Evolutionary conservation across 495 filamentous ascomycete species (phyloP), one percentile per base, ranked within the genome.

Genomic region (Aspergillus cavernicola): DNA sequence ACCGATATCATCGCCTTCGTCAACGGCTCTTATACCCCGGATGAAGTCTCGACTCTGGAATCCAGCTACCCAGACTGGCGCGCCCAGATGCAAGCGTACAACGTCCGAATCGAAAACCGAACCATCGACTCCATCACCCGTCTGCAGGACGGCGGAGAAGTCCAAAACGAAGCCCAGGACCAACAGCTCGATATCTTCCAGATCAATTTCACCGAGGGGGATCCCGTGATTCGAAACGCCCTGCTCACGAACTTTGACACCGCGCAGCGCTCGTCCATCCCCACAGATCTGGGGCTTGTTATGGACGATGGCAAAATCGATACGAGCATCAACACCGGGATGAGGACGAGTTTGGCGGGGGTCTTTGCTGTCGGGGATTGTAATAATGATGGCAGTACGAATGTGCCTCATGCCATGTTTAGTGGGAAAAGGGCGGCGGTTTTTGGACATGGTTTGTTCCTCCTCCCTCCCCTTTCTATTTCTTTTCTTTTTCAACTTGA

Each of bases 351-450:
- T 28, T 43, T 77, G 29, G 52, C 63, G 0, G 77, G 79, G 8
- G 75, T 84, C 12, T 84, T 75, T 56, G 80, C 75, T 1, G 63
- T 84, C 15, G 80, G 80, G 1, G 80, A 83, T 57, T 73, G 74
- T 9, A 84, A 83, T 56, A 70, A 69, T 10, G 81, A 84, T 31
- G 76, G 75, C 24, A 70, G 72, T 32, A 82, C 80, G 10, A 83
- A 83, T 49, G 80, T 84, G 15, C 80, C 80, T 0, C 81, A 84
- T 51, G 81, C 81, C 1, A 74, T 84, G 66, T 84, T 70, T 55
- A 77, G 67, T 23, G 80, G 76, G 1, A 84, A 83, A 71, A 62
- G 76, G 36, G 73, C 80, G 7, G 78, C 75, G 5, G 81, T 83
- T 15, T 81, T 64, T 44, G 38, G 79, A 19, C 80, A 84, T 61